phyloP scores from a whole-genome alignment of 805 yeast genomes.

The Saturnispora zaruensis region DNA sequence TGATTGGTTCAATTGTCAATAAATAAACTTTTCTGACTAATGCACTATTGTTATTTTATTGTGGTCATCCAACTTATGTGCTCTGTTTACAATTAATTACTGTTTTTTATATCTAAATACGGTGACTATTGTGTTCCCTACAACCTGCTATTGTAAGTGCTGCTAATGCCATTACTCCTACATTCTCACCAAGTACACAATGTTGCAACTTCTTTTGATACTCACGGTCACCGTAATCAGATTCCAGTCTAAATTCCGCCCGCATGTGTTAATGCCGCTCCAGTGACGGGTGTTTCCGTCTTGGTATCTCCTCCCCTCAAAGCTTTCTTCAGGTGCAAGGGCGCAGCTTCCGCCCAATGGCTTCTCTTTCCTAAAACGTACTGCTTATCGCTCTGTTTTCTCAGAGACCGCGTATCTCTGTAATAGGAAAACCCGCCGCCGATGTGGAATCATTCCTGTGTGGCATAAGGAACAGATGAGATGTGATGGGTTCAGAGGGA shows the following conservation, averaged over 20 bases:
- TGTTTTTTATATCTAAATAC: too few relatives aligned
- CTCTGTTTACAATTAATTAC: neutral
- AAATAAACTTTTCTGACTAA: neutral
- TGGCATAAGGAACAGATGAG: neutral
- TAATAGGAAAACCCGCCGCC: neutral
- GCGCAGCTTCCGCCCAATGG: neutral
- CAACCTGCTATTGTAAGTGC: neutral
- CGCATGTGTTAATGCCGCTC: neutral
- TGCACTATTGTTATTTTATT: neutral
- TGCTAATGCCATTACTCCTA: neutral
- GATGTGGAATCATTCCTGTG: neutral
- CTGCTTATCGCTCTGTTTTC: neutral
- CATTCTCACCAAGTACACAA: neutral
- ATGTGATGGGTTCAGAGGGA: neutral
- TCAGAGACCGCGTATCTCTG: neutral
- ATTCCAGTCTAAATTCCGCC: neutral
- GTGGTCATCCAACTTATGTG: neutral
- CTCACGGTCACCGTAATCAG: too few relatives aligned
- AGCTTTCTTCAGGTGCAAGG: neutral
- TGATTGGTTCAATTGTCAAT: slow-evolving; percentile 29
- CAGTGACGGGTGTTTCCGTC: neutral
- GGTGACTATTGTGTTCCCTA: too few relatives aligned
- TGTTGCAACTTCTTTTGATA: neutral
- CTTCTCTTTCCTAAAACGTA: neutral
- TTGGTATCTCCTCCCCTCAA: neutral